Evolutionary conservation across 1,284 basidiomycete genomes (phyloP), one percentile per base, ranked within the genome.

Genomic region (Cyathus olla): DNA sequence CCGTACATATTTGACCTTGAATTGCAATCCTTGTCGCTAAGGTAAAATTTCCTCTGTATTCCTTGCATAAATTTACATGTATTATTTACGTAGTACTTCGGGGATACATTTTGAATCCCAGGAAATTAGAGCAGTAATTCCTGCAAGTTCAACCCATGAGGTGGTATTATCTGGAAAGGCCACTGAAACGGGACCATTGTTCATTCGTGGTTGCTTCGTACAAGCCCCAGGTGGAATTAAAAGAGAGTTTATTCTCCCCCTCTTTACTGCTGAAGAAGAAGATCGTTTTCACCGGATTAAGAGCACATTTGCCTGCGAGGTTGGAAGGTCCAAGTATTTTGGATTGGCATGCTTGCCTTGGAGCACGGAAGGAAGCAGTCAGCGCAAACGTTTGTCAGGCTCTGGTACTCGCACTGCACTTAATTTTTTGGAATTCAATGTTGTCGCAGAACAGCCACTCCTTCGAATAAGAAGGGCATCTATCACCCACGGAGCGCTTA

Each of bases 1-100:
- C 94, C 95, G 0, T 97, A 94, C 71, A 87, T 93, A 1, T 96
- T 99, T 74, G 94, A 96, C 61, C 83, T 99, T 11, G 95, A 98
- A 62, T 76, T 99, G 27, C 89, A 94, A 62, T 90, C 88, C 63
- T 73, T 99, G 31, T 87, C 89, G 11, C 81, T 99, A 10, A 93
- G 95, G 96, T 96, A 17, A 21, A 47, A 52, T 49, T 8, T 2
- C 40, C 47, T 52, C 59, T 0, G 31, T 46, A 17, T 19, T 35
- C 42, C 44, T 35, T 28, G 49, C 27, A 29, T 55, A 21, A 15
- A 55, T 57, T 19, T 51, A 55, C 17, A n/a, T 15, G 13, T 44
- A 35, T 28, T 64, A 55, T 22, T 59, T 49, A 59, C 44, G 17
- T 64, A 97, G 95, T 61, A 96, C 95, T 1, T 87, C 91, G 3